A percentile compares a stretch with the other conserved stretches of the same genome.
Evolutionary conservation across 2,329 filamentous ascomycete species (phyloP).

Genomic region (Nemania bipapillata): DNA sequence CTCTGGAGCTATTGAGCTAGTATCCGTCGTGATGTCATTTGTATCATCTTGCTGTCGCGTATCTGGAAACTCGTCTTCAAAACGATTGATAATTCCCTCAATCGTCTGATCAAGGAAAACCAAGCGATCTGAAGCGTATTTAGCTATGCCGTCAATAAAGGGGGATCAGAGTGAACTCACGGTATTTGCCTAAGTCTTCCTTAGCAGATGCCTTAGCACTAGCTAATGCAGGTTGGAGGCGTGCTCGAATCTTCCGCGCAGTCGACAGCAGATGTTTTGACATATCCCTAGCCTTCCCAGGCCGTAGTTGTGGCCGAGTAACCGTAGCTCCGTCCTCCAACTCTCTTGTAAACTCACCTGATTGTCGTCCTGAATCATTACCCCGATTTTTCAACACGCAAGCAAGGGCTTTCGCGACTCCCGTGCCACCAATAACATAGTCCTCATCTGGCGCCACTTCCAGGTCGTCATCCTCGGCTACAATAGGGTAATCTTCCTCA

Average conservation of each 20-base stretch:
- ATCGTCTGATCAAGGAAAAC: conserved; percentile 89
- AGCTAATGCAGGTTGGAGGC: conserved; percentile 83
- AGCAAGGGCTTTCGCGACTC: conserved; percentile 91
- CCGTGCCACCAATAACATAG: conserved; percentile 94
- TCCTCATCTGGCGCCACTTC: conserved; percentile 85
- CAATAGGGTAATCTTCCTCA: conserved; percentile 60
- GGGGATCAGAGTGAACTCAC: conserved; percentile 62
- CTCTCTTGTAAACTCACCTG: conserved; percentile 64
- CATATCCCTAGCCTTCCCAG: conserved; percentile 85
- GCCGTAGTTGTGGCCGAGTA: conserved; percentile 55
- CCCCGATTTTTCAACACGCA: conserved; percentile 87
- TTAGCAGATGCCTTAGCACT: conserved; percentile 75
- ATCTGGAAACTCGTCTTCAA: conserved; percentile 96
- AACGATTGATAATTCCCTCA: conserved; percentile 90
- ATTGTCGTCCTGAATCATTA: conserved; percentile 68
- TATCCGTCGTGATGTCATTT: conserved; percentile 45
- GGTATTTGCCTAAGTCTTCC: conserved; percentile 77
- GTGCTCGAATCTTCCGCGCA: conserved; percentile 85
- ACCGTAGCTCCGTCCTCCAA: conserved; percentile 63
- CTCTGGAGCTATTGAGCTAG: conserved; percentile 42
- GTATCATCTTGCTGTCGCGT: conserved; percentile 65
- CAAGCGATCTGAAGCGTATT: conserved; percentile 69
- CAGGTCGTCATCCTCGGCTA: conserved; percentile 67
- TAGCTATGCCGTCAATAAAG: conserved; percentile 40
- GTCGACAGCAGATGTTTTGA: conserved; percentile 88